Conservation (phyloP, 208 protist species). For the Crithidia sp. region DNA sequence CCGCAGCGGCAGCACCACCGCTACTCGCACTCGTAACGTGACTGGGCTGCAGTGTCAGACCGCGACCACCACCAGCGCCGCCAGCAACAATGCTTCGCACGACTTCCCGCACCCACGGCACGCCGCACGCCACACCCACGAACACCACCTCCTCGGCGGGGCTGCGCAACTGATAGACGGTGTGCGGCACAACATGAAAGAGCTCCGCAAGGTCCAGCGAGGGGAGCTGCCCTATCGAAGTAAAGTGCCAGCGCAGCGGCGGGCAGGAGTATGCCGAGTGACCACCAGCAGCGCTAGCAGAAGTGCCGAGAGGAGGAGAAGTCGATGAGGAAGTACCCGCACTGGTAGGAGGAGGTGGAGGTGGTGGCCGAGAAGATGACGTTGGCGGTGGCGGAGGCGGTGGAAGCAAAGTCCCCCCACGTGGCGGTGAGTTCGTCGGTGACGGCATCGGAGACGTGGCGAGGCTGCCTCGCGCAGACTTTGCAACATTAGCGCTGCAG, state of each 20-base stretch:
- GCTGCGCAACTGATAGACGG: conserved; percentile 13
- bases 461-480: neutral
- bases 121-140: conserved; percentile 52
- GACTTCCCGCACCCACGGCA: conserved; percentile 50
- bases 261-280: conserved; percentile 13
- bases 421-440: neutral
- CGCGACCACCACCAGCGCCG: neutral
- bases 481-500: neutral
- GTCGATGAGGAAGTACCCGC: neutral
- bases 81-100: neutral
- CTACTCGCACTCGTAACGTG: neutral
- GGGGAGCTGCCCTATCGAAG: conserved; percentile 2
- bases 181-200: conserved; percentile 14
- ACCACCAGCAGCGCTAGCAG: neutral
- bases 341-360: neutral
- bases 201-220: conserved; percentile 11
- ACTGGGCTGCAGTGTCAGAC: neutral
- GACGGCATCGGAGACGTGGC: neutral
- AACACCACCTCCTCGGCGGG: conserved; percentile 42
- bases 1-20: neutral
- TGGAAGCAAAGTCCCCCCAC: neutral
- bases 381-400: neutral
- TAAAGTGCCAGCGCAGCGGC: conserved; percentile 24
- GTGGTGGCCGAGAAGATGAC: neutral
- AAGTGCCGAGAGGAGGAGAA: too few relatives aligned